These are phyloP conservation scores for Echinosophora koreensis DNA, from an alignment of 306 rosid genomes.

Conservation along the genomic window DNA sequence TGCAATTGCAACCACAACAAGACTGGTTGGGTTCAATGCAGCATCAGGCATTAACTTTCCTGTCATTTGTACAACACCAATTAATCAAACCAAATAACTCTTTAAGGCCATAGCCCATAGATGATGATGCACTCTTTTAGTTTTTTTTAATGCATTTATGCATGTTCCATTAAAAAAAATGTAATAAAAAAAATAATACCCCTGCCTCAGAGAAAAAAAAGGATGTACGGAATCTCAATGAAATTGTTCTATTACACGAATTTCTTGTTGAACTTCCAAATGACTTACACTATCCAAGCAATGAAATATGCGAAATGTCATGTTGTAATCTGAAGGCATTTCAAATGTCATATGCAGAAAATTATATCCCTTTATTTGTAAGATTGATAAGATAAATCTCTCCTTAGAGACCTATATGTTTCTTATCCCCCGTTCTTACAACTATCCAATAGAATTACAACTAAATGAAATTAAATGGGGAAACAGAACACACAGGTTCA, in stretches of 20 bases:
- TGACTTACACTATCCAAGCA: no score
- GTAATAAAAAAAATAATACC: neutral
- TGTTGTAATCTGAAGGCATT: neutral
- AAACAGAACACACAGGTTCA: neutral
- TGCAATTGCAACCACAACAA: slow-evolving; percentile 65
- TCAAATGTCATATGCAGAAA: neutral
- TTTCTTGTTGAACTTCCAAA: neutral
- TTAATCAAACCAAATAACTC: neutral
- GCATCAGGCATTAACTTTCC: slow-evolving; percentile 72
- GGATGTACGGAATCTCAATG: neutral
- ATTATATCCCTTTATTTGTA: neutral
- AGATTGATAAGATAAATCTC: neutral
- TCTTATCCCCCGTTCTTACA: neutral
- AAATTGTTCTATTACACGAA: neutral
- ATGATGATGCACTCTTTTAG: neutral
- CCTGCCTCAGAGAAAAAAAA: neutral
- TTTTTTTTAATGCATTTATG: neutral
- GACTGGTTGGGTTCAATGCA: slow-evolving; percentile 59
- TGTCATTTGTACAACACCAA: neutral
- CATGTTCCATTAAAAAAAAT: neutral
- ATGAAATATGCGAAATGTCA: neutral
- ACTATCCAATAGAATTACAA: neutral
- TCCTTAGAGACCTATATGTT: neutral
- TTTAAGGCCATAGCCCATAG: neutral
- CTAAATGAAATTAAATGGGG: neutral